Conservation (phyloP, 2,329 filamentous ascomycete genomes). For the Thielaviopsis musarum region DNA sequence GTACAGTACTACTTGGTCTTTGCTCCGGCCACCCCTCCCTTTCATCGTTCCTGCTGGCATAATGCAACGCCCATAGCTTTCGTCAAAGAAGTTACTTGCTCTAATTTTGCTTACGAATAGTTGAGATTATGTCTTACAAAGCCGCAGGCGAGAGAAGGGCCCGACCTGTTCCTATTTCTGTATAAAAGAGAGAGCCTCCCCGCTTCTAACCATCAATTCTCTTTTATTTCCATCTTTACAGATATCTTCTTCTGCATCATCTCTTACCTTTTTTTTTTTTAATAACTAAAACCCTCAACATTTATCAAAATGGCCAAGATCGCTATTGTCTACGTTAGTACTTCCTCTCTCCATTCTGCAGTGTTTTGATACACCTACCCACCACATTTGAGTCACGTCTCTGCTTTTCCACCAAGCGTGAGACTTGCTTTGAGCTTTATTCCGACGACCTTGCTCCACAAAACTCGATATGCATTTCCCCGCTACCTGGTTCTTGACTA, state of each 20-base stretch:
- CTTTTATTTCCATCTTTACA: neutral
- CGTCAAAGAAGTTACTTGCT: neutral
- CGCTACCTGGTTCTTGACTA: neutral
- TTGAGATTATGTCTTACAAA: neutral
- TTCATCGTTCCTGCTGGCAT: neutral
- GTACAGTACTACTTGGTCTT: neutral
- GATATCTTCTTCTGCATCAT: neutral
- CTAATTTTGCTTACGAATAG: neutral
- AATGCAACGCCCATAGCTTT: neutral
- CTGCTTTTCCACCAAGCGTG: neutral
- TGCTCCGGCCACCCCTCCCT: neutral
- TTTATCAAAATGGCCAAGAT: constrained; percentile 58
- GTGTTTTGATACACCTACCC: neutral
- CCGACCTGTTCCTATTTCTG: neutral
- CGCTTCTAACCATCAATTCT: neutral
- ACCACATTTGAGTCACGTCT: neutral
- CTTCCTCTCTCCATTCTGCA: neutral
- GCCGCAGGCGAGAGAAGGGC: neutral
- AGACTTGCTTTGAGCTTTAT: neutral
- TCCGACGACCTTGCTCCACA: neutral
- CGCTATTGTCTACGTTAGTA: constrained; percentile 72
- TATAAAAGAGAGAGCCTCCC: neutral
- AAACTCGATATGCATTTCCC: neutral
- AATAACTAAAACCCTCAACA: neutral
- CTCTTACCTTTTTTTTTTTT: neutral